Evolutionary conservation across 148 eudicot species (phyloP).

Genomic region (Cornus florida): DNA sequence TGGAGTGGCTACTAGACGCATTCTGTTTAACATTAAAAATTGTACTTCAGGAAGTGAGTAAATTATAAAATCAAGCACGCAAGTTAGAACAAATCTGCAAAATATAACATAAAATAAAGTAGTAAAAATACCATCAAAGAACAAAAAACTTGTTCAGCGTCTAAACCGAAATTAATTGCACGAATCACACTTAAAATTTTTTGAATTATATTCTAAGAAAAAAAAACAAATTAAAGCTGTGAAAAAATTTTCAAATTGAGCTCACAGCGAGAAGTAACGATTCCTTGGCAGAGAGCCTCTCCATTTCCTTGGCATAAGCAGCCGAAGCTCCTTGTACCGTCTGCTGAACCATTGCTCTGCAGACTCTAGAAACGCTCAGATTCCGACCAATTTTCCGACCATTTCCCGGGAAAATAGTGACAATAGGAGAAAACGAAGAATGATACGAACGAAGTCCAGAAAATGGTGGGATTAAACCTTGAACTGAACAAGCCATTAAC

Average conservation of each 20-base stretch:
- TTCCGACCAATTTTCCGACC: slow-evolving; percentile 19
- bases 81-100: neutral
- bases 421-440: slow-evolving; percentile 6
- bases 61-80: neutral
- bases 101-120: neutral
- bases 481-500: slow-evolving; percentile 34
- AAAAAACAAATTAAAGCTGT: neutral
- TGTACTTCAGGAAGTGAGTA: neutral
- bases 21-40: neutral
- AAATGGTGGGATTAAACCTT: slow-evolving; percentile 16
- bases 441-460: slow-evolving; percentile 8
- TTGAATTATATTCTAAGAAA: neutral
- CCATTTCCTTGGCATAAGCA: slow-evolving; percentile 84
- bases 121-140: neutral
- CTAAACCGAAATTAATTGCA: neutral
- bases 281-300: slow-evolving; percentile 84
- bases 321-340: slow-evolving; percentile 70
- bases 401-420: slow-evolving; percentile 9
- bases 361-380: slow-evolving; percentile 9
- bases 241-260: neutral
- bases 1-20: neutral
- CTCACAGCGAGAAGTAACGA: slow-evolving; percentile 85
- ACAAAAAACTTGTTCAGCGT: neutral
- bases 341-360: slow-evolving; percentile 61
- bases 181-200: neutral